Evolutionary conservation across 2,329 filamentous ascomycete genomes (phyloP).

Genomic region (Tricladium varicosporioides): DNA sequence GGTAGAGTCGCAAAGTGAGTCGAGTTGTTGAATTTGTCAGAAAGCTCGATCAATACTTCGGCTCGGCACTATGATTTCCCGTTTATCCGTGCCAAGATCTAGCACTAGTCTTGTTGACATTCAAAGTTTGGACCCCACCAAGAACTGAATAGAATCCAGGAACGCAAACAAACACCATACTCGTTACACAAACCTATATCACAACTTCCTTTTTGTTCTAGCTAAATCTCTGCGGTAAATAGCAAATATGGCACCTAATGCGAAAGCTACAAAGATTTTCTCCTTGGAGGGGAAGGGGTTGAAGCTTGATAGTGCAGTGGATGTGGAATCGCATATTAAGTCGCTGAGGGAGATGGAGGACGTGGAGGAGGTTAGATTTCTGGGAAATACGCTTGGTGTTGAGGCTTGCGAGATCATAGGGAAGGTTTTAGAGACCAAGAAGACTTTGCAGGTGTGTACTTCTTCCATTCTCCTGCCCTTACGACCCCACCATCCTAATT

Average conservation of each 20-base stretch:
- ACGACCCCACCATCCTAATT: slow-evolving; percentile 10
- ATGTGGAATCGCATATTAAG: slow-evolving; percentile 81
- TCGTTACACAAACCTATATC: not conserved
- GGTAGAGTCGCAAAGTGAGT: not conserved
- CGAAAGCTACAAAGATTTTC: slow-evolving; percentile 62
- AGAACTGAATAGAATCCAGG: slow-evolving; percentile 3
- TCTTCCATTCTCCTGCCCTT: not conserved
- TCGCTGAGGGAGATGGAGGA: slow-evolving; percentile 68
- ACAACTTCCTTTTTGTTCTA: not conserved
- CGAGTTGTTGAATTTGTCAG: slow-evolving; percentile 16
- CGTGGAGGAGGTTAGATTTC: slow-evolving; percentile 80
- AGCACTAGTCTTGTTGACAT: not conserved
- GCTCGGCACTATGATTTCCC: slow-evolving; percentile 4
- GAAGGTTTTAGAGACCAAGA: slow-evolving; percentile 80
- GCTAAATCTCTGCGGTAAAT: not conserved
- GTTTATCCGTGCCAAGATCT: not conserved
- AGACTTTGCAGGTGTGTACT: slow-evolving; percentile 64
- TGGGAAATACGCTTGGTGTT: slow-evolving; percentile 91
- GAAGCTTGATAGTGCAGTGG: slow-evolving; percentile 85
- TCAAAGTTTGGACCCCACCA: slow-evolving; percentile 11
- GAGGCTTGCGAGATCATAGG: slow-evolving; percentile 84
- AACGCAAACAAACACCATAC: not conserved
- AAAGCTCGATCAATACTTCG: not conserved
- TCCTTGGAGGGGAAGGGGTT: slow-evolving; percentile 88
- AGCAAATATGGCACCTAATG: slow-evolving; percentile 45